Base-by-base conservation (phyloP, 305 asterid genomes). In the Solanum chacoense region DNA sequence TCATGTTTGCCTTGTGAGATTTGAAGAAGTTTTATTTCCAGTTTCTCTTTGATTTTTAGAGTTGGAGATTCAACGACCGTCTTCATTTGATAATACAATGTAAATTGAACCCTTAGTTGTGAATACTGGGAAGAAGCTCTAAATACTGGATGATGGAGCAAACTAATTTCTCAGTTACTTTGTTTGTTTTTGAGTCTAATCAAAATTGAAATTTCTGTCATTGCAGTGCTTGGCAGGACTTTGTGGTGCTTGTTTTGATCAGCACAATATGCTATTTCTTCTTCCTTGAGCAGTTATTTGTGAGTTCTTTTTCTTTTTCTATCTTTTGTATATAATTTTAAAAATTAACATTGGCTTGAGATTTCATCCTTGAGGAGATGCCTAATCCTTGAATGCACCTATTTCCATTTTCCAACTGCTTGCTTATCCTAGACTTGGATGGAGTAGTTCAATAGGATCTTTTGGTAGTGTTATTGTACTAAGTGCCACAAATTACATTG, bases 261-360 rank as follows among this genome's bases (percentile, higher is more conserved):
- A 95, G 98, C 94, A 94, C 98, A 40, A 90, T 95, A 59, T 95
- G 99, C 96, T 97, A 95, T 91, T 97, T 97, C 95, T 97, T 96
- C 96, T 96, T 94, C 95, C 96, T 97, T 37, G 99, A 96, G 93
- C 98, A 96, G 93, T 93, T 97, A 85, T 90, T 97, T 94, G 99
- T 97, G 91, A 93, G 96, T 89, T 86, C 1, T 59, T 59, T 85
- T 88, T 50, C 7, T 63, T 63, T 24, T 90, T 69, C n/a, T 9
- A 63, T 69, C 72, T 18, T 38, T 76, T 75, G 34, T n/a, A 87
- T 89, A 29, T 11, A 81, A 55, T 11, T 35, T 72, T 29, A 71
- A n/a, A 29, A 12, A 72, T 89, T 69, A 81, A 28, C 77, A 18
- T 26, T 69, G 36, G 69, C 50, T 36, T 72, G 89, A 80, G 40